Percentiles rank a stretch among this genome's conserved stretches.
These are phyloP conservation scores for Hemerocallis citrina DNA, from an alignment of 106 monocot genomes.

Conservation along the genomic window DNA sequence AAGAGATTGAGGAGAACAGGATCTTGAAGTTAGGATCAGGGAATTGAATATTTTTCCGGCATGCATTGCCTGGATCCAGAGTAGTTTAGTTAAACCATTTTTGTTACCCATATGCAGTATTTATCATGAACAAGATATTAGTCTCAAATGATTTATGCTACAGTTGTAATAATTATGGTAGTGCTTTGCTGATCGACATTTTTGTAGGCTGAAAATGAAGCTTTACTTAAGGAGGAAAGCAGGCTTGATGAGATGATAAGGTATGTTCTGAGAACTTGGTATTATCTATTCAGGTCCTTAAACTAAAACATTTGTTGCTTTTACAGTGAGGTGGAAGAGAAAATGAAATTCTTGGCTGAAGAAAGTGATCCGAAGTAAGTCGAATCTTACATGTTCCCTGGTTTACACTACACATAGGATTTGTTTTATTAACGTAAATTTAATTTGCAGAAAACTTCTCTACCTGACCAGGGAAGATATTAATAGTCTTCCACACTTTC, in stretches of 20 bases:
- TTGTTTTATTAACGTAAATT: background rate
- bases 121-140: no score
- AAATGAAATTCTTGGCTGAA: conserved; percentile 5
- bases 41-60: no score
- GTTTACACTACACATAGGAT: background rate
- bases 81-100: no score
- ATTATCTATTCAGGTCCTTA: background rate
- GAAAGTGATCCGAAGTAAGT: conserved; percentile 10
- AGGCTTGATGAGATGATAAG: conserved; percentile 19
- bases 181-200: background rate
- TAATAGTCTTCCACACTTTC: conserved; percentile 39
- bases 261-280: conserved; percentile 7
- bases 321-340: conserved; percentile 16
- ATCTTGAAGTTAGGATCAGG: no score
- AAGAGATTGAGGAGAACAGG: no score
- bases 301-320: conserved; percentile 3
- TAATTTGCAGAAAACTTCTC: conserved; percentile 39
- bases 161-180: background rate
- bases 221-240: conserved; percentile 12
- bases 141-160: no score
- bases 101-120: no score
- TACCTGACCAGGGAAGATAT: conserved; percentile 73
- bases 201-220: conserved; percentile 8
- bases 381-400: background rate
- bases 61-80: no score